These are phyloP conservation scores for Candida dendrica DNA, from an alignment of 805 yeast species.

Conservation along the genomic window DNA sequence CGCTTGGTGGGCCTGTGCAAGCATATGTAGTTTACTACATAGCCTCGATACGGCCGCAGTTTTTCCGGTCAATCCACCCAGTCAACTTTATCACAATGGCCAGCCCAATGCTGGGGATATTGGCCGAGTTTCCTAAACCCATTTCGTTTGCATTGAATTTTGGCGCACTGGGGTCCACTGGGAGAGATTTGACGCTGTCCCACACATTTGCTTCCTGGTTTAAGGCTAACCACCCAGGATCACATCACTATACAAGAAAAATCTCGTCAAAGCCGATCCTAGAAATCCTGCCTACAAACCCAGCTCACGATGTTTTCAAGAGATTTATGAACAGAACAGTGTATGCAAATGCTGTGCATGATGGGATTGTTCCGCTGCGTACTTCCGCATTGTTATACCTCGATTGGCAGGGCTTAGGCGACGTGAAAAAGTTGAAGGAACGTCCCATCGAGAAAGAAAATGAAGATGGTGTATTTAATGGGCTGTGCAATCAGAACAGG, in stretches of 20 bases:
- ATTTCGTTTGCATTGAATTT: constrained; percentile 78
- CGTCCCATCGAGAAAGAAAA: constrained; percentile 5
- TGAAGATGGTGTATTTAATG: constrained; percentile 1
- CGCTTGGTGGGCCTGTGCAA: constrained; percentile 89
- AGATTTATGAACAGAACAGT: constrained; percentile 65
- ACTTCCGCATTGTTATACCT: constrained; percentile 81
- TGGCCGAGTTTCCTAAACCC: constrained; percentile 81
- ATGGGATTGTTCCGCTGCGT: constrained; percentile 92
- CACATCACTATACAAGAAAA: constrained; percentile 4
- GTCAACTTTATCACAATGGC: constrained; percentile 79
- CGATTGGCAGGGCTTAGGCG: constrained; percentile 72
- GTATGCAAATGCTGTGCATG: constrained; percentile 86
- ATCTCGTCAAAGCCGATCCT: constrained; percentile 51
- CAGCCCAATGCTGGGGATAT: constrained; percentile 81
- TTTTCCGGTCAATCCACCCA: constrained; percentile 62
- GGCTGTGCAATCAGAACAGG: background rate
- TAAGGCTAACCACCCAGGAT: constrained; percentile 1
- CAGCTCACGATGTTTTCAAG: constrained; percentile 58
- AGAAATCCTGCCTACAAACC: constrained; percentile 67
- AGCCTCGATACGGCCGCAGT: constrained; percentile 49
- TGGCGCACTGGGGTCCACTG: constrained; percentile 89
- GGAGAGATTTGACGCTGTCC: constrained; percentile 77
- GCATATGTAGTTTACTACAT: constrained; percentile 85
- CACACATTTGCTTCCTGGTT: constrained; percentile 24
- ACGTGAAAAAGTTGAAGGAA: constrained; percentile 30